Evolutionary conservation across 306 rosid species (phyloP), one percentile per base, ranked within the genome.

Genomic region (Vigna trinervia): DNA sequence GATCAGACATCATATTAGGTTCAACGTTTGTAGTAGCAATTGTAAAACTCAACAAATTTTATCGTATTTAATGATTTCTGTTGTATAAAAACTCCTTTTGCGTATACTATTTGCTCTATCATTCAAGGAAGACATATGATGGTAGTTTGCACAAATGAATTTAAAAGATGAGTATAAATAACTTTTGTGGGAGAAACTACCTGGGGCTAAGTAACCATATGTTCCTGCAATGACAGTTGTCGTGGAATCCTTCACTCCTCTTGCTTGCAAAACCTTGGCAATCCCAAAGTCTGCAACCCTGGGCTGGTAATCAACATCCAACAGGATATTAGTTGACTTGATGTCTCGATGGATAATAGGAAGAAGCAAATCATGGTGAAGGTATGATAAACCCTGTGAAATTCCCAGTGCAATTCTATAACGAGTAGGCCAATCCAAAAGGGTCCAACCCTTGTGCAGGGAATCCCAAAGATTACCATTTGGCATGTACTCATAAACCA

Each of bases 391-490:
- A 19, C 99, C 99, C 81, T 96, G 97, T 1, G 99, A 96, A 30
- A 89, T 82, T 11, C 98, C 98, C 5, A 92, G 64, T 5, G 96
- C 99, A 43, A 92, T 91, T 83, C 85, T 87, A 80, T 92, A 96
- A 11, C 99, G 84, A 4, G 85, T 96, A 15, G 91, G 92, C 99
- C 99, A 96, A 73, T 91, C 97, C 93, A 96, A 85, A 74, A 79
- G 75, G 53, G 89, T 57, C 87, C 84, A 50, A 47, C 97, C 92
- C 47, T 86, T 88, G 74, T 93, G 99, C 11, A 96, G 85, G 2
- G 98, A 97, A 77, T 96, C 99, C 97, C 97, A 96, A 4, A 96
- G 88, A 57, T 90, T 96, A 48, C 99, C 99, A 26, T 96, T 96
- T 2, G 96, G 89, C 98, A 96, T 91, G 60, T 84, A 92, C 82